Evolutionary conservation across 768 basidiomycete genomes (phyloP), one percentile per base, ranked within the genome.

Genomic region (Tricholoma bakamatsutake): DNA sequence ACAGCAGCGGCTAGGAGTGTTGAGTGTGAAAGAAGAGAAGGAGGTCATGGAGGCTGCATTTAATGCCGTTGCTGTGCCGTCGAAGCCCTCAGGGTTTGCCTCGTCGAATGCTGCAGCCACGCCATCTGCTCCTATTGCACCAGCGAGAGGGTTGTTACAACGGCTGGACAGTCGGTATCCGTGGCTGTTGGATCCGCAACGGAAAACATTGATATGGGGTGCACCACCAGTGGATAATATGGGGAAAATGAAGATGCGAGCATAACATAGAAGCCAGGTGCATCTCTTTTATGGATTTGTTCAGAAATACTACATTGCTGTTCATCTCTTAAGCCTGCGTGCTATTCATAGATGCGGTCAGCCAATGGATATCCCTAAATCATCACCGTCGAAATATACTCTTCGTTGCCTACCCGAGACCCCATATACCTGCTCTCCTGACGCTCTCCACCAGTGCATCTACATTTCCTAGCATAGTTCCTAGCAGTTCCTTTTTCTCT

Each of bases 371-470:
- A 35, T 13, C 9, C n/a, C 39, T 4, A 10, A 53, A 52, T 53
- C 48, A 50, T 15, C 40, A 42, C 21, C 50, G 45, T 31, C 53
- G 9, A 37, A n/a, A 43, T 27, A 13, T 24, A 40, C 9, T 28
- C 28, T 30, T 31, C n/a, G 18, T 18, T 35, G 37, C 24, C 34
- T 62, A 73, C 30, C 70, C 83, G 54, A 92, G 67, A 5, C 93
- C 91, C 90, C 90, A 95, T 54, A 94, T 84, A 0, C 92, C 91
- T 0, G 90, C 90, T 69, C 85, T 88, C 58, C 87, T 77, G 33
- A 96, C 88, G 0, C 92, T 87, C 59, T 92, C 90, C 5, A 96
- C 90, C 9, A 96, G 77, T 30, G 89, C 87, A 66, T 95, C 93
- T 2, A 96, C 93, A 66, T 96, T 95, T 3, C 91, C 93, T 43